Percentiles rank a stretch among this genome's conserved stretches.
Evolutionary conservation across 768 basidiomycete species (phyloP).

Genomic region (Termitomyces sp.): DNA sequence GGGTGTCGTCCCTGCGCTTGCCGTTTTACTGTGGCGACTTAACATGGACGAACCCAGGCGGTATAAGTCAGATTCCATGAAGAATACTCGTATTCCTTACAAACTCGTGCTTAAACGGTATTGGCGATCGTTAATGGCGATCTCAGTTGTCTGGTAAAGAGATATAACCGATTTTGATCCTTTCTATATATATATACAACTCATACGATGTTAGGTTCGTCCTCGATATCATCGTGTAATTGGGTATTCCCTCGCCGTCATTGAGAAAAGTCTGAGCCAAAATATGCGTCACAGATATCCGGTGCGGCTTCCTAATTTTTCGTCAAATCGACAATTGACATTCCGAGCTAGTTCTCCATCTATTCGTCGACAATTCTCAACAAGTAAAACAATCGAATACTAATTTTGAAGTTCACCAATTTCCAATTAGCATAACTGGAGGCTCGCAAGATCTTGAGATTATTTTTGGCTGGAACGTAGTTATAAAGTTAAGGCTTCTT

Average conservation of each 20-base stretch:
- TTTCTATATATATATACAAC: neutral
- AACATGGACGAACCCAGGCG: slow-evolving; percentile 76
- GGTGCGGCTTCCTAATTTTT: slow-evolving; percentile 29
- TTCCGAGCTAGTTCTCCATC: slow-evolving; percentile 54
- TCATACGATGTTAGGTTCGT: slow-evolving; percentile 42
- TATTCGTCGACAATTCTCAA: slow-evolving; percentile 73
- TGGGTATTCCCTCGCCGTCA: slow-evolving; percentile 5
- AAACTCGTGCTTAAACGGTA: slow-evolving; percentile 74
- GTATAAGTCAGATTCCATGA: slow-evolving; percentile 77
- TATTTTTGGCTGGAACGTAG: slow-evolving; percentile 77
- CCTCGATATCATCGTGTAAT: slow-evolving; percentile 73
- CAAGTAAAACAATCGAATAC: slow-evolving; percentile 31
- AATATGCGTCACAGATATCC: slow-evolving; percentile 40
- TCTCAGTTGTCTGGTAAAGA: slow-evolving; percentile 67
- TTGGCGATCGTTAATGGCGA: slow-evolving; percentile 61
- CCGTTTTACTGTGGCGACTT: slow-evolving; percentile 79
- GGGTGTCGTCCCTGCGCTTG: slow-evolving; percentile 70
- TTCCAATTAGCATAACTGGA: slow-evolving; percentile 49
- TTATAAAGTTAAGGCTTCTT: slow-evolving; percentile 57
- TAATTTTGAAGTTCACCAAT: neutral
- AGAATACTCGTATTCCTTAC: slow-evolving; percentile 66
- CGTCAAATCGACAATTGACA: neutral
- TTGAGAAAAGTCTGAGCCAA: too few relatives aligned
- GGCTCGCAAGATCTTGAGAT: slow-evolving; percentile 42
- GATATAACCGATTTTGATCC: neutral